Percentiles rank a stretch among this genome's conserved stretches.
Conservation (phyloP, 768 basidiomycete genomes). For the Amanita inopinata region DNA sequence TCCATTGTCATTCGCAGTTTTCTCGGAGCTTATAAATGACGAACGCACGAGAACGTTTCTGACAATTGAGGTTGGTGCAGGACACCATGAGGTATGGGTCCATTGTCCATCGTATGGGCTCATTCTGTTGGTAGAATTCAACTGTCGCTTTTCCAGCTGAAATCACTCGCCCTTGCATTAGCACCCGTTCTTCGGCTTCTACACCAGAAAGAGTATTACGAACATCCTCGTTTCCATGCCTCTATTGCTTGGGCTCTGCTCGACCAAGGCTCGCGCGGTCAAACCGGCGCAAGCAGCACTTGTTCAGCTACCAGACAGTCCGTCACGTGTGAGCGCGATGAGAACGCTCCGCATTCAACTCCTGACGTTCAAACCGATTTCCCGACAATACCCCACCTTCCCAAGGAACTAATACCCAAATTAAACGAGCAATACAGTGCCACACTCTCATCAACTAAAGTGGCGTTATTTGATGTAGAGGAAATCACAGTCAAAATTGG, state of each 20-base stretch:
- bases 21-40: constrained; percentile 69
- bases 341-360: too few species aligned
- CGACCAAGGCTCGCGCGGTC: constrained; percentile 18
- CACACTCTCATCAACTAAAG: constrained; percentile 29
- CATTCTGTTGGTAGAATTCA: constrained; percentile 1
- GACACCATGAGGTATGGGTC: constrained; percentile 56
- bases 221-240: constrained; percentile 74
- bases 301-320: constrained; percentile 12
- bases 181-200: constrained; percentile 47
- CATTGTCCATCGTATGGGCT: constrained; percentile 4
- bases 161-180: constrained; percentile 42
- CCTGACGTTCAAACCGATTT: constrained; percentile 20
- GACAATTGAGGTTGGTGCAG: constrained; percentile 74
- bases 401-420: constrained; percentile 31
- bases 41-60: constrained; percentile 77
- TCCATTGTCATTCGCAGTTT: constrained; percentile 56
- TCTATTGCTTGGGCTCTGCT: constrained; percentile 86
- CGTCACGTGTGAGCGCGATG: too few species aligned
- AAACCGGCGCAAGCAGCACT: constrained; percentile 12
- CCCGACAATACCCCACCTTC: constrained; percentile 42
- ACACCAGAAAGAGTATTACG: constrained; percentile 75
- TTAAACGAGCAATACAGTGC: constrained; percentile 42
- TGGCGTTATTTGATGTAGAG: constrained; percentile 42
- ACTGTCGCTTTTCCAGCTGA: constrained; percentile 37
- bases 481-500: constrained; percentile 61